Evolutionary conservation across 768 basidiomycete species (phyloP).

Genomic region (Steccherinum ochraceum): DNA sequence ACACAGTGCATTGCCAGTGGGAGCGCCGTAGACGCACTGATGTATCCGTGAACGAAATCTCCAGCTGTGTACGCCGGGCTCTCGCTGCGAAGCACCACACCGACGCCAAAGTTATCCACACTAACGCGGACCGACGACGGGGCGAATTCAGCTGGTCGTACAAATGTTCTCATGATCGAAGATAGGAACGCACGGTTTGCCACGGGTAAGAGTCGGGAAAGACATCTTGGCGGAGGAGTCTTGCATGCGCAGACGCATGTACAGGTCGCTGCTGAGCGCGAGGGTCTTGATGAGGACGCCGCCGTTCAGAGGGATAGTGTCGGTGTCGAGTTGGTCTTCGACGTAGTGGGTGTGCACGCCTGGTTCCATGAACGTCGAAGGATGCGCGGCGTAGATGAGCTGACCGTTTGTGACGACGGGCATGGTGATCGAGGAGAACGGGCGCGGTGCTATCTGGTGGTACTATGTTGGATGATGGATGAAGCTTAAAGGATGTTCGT

Average conservation of each 20-base stretch:
- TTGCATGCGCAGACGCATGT: conserved; percentile 13
- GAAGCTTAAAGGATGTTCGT: not conserved
- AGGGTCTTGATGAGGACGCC: conserved; percentile 16
- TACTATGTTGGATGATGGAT: not conserved
- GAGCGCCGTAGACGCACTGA: too few species aligned
- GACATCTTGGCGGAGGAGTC: conserved; percentile 1
- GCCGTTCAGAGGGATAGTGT: conserved; percentile 11
- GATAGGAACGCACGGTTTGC: not conserved
- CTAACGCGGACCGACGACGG: too few species aligned
- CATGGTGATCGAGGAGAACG: conserved; percentile 3
- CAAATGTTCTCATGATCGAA: too few species aligned
- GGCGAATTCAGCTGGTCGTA: too few species aligned
- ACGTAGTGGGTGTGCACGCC: conserved; percentile 6
- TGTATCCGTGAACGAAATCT: too few species aligned
- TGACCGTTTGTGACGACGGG: conserved; percentile 7
- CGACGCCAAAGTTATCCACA: too few species aligned
- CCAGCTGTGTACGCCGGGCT: too few species aligned
- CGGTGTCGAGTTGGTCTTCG: conserved; percentile 13
- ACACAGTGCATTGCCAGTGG: too few species aligned
- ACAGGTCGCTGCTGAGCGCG: conserved; percentile 12
- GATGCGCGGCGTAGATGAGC: conserved; percentile 2
- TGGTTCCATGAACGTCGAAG: conserved; percentile 1
- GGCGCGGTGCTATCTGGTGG: not conserved
- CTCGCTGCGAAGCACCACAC: too few species aligned
- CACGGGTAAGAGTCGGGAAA: not conserved